Evolutionary conservation across 805 yeast species (phyloP).

Genomic region (Ogataea trehaloabstinens): DNA sequence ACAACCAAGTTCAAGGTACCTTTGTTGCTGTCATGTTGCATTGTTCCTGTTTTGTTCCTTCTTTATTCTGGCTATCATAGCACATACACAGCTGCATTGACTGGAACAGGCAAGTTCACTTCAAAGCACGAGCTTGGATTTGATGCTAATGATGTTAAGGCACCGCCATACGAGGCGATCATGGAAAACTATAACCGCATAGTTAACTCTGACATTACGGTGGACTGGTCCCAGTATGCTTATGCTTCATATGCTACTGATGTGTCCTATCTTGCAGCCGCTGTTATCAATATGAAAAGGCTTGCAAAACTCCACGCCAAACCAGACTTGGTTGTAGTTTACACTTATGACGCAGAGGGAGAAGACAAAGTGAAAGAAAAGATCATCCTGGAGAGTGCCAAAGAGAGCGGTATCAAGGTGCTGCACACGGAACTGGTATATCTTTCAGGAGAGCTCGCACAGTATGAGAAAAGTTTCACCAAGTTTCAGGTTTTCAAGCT

Average conservation of each 20-base stretch:
- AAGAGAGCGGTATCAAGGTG: background rate
- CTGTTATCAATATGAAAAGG: slow-evolving; percentile 44
- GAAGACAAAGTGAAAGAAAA: slow-evolving; percentile 5
- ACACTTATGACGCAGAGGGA: slow-evolving; percentile 20
- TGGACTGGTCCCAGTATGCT: slow-evolving; percentile 45
- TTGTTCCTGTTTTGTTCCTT: background rate
- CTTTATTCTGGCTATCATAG: background rate
- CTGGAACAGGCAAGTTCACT: background rate
- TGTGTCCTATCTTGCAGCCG: slow-evolving; percentile 47
- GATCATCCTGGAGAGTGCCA: slow-evolving; percentile 4
- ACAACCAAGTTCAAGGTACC: background rate
- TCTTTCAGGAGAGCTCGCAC: slow-evolving; percentile 22
- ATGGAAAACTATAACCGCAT: background rate
- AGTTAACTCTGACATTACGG: background rate
- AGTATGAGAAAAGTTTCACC: slow-evolving; percentile 53
- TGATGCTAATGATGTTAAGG: background rate
- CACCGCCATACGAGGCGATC: slow-evolving; percentile 1
- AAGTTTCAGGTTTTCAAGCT: slow-evolving; percentile 52
- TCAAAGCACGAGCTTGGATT: background rate
- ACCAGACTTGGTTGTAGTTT: slow-evolving; percentile 47
- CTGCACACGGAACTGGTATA: background rate
- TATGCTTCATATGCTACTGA: slow-evolving; percentile 63
- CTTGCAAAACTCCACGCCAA: slow-evolving; percentile 33
- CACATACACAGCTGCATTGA: background rate
- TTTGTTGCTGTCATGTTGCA: background rate